Conservation (phyloP, 164 flowering plant genomes). For the Magnolia kwangsiensis region DNA sequence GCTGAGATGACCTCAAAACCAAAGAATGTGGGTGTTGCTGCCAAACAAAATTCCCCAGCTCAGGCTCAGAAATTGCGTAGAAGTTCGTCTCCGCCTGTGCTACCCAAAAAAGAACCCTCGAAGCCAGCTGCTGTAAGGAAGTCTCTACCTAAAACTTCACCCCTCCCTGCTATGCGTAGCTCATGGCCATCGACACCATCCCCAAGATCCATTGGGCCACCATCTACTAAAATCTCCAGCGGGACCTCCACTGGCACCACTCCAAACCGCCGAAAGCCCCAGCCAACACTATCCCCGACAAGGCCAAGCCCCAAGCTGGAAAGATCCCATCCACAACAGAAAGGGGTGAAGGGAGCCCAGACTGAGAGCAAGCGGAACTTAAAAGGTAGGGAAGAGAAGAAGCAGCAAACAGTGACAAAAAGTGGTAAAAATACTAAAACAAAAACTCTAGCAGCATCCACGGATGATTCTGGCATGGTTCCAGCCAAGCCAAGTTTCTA, state of each 20-base stretch:
- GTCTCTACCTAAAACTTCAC: slow-evolving; percentile 36
- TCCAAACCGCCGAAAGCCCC: slow-evolving; percentile 45
- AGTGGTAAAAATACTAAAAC: slow-evolving; percentile 34
- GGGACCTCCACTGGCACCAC: slow-evolving; percentile 35
- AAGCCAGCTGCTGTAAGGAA: slow-evolving; percentile 47
- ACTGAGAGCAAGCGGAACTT: slow-evolving; percentile 26
- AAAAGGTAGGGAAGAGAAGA: slow-evolving; percentile 35
- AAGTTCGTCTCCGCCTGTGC: slow-evolving; percentile 33
- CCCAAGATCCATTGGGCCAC: slow-evolving; percentile 34
- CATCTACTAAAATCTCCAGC: slow-evolving; percentile 39
- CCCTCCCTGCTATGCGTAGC: slow-evolving; percentile 63
- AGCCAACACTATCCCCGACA: slow-evolving; percentile 33
- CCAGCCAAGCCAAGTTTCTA: slow-evolving; percentile 51
- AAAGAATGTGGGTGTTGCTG: slow-evolving; percentile 19
- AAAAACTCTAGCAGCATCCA: slow-evolving; percentile 30
- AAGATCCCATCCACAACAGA: slow-evolving; percentile 31
- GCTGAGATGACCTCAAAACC: slow-evolving; percentile 43
- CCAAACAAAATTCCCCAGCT: slow-evolving; percentile 29
- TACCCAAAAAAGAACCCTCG: slow-evolving; percentile 42
- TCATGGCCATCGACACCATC: slow-evolving; percentile 77
- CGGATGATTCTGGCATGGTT: slow-evolving; percentile 30
- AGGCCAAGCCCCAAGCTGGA: slow-evolving; percentile 43
- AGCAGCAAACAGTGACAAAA: slow-evolving; percentile 31
- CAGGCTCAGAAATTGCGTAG: slow-evolving; percentile 35
- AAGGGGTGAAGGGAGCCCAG: slow-evolving; percentile 28